Evolutionary conservation across 2,329 filamentous ascomycete genomes (phyloP), one percentile per base, ranked within the genome.

Genomic region (Fusarium tuaranense): DNA sequence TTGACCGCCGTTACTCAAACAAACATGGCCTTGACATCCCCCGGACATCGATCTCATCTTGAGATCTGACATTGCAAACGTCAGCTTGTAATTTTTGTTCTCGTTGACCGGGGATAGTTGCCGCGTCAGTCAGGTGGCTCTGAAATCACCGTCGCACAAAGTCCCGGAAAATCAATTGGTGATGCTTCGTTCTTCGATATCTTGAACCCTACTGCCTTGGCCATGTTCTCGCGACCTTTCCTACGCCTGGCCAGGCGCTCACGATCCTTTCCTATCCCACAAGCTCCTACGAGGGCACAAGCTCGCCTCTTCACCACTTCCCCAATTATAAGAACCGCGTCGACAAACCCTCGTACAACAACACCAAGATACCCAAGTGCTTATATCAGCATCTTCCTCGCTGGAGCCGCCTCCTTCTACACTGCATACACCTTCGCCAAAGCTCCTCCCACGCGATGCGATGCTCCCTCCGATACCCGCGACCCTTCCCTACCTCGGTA

Each of bases 401-500:
- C 73, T 12, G 68, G 71, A n/a, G 69, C 59, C 10, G 73, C 68
- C 12, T 75, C 76, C 16, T 72, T 78, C 20, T 67, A 68, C 32
- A 13, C 77, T 7, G 75, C 73, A 25, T 78, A 75, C 55, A 58
- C 34, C n/a, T 57, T 78, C 36, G 59, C 64, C 20, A 71, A 75
- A 30, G 64, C 71, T 10, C 41, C 69, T 34, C 75, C 76, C 12
- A 72, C 76, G 3, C 65, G 65, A 63, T 78, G 75, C 70, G 76
- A 78, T 46, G 64, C 73, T 14, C 59, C 57, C 25, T 58, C 60
- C 7, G 78, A 81, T 38, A 75, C 51, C 61, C 82, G 82, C 38
- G 84, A 86, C 71, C 83, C 86, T 3, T 80, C 80, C 12, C 79
- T 88, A 2, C 88, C 88, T 16, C 84, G 86, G 5, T 89, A 85